These are phyloP conservation scores for Hebeloma cylindrosporum DNA, from an alignment of 768 basidiomycete genomes.

Conservation along the genomic window DNA sequence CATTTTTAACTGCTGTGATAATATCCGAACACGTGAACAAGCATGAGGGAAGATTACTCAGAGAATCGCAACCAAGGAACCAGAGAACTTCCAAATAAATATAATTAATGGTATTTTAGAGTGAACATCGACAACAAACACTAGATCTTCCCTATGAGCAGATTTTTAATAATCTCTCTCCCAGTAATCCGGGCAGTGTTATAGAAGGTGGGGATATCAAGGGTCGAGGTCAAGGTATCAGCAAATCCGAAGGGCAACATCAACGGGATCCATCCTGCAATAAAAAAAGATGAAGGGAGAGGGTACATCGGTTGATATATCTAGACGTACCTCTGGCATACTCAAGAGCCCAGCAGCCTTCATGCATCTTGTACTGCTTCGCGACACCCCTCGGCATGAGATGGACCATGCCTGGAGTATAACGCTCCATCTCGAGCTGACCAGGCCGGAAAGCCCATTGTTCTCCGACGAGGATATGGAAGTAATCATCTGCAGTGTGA, in stretches of 20 bases:
- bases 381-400: slow-evolving; percentile 76
- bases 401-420: slow-evolving; percentile 83
- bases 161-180: slow-evolving; percentile 80
- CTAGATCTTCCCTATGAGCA: slow-evolving; percentile 86
- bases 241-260: slow-evolving; percentile 96
- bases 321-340: slow-evolving; percentile 77
- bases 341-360: slow-evolving; percentile 94
- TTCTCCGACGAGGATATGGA: slow-evolving; percentile 91
- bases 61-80: no score
- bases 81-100: no score
- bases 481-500: slow-evolving; percentile 97
- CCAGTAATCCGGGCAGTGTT: slow-evolving; percentile 75
- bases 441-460: slow-evolving; percentile 93
- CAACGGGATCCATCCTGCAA: slow-evolving; percentile 90
- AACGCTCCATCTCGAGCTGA: slow-evolving; percentile 80
- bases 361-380: slow-evolving; percentile 98
- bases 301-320: not conserved
- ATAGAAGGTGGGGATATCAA: slow-evolving; percentile 83
- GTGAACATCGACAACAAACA: no score
- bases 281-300: not conserved
- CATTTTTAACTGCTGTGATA: no score
- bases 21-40: no score
- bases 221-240: slow-evolving; percentile 83
- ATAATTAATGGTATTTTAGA: not conserved
- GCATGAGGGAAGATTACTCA: no score